These are phyloP conservation scores for Eucalyptus erythrocorys DNA, from an alignment of 345 rosid genomes.

Conservation along the genomic window DNA sequence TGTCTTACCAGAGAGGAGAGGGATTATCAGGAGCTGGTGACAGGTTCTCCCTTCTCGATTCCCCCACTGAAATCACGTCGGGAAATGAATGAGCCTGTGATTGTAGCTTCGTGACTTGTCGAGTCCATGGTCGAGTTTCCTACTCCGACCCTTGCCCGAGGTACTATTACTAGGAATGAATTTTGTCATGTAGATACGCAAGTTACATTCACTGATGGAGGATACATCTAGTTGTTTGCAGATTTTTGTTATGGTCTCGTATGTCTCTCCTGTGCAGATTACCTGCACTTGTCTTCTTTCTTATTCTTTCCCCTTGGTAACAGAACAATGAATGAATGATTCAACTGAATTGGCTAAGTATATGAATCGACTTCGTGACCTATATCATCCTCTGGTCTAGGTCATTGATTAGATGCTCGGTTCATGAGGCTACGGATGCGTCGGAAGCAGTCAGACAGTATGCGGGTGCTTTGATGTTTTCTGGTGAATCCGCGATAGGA, in stretches of 20 bases:
- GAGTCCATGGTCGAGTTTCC: constrained; percentile 74
- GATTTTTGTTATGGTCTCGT: neutral
- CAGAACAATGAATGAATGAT: neutral
- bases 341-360: neutral
- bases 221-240: neutral
- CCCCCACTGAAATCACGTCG: neutral
- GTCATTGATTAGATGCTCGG: no score
- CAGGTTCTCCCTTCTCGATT: no score
- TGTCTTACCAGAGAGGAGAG: no score
- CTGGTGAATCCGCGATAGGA: constrained; percentile 66
- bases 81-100: constrained; percentile 54
- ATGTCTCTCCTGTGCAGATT: neutral
- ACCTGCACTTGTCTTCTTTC: neutral
- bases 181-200: neutral
- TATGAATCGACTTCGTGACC: no score
- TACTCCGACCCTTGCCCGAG: constrained; percentile 55
- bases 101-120: constrained; percentile 61
- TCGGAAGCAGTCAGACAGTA: no score
- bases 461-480: neutral
- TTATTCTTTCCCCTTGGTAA: neutral
- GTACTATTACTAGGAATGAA: neutral
- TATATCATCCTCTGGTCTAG: no score
- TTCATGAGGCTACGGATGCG: no score
- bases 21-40: no score
- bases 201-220: neutral